phyloP scores from a whole-genome alignment of 192 early-diverging fungal genomes.

The Spizellomyces punctatus region DNA sequence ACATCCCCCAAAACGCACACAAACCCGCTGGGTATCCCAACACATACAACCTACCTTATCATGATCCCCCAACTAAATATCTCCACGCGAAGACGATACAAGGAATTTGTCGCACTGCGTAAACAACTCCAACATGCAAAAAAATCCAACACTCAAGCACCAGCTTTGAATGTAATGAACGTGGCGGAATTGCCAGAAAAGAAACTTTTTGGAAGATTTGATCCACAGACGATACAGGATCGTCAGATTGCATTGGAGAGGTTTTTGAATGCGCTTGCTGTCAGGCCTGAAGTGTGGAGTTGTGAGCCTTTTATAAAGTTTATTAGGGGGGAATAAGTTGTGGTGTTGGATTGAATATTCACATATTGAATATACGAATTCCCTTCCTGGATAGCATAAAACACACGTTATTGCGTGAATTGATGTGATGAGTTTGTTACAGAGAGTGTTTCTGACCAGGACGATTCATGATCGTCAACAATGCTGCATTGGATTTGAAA shows the following conservation, averaged over 20 bases:
- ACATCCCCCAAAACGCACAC: conserved; percentile 8
- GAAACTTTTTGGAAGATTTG: not conserved
- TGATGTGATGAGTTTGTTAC: too few species aligned
- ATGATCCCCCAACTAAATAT: conserved; percentile 5
- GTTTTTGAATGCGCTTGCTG: conserved; percentile 26
- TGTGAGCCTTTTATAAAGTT: conserved; percentile 12
- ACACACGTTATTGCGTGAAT: too few species aligned
- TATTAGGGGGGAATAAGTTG: not conserved
- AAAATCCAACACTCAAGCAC: not conserved
- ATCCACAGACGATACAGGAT: not conserved
- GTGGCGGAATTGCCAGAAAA: not conserved
- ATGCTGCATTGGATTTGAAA: too few species aligned
- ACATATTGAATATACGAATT: too few species aligned
- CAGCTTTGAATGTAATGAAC: not conserved
- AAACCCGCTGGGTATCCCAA: conserved; percentile 4
- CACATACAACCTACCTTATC: conserved; percentile 4
- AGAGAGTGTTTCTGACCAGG: too few species aligned
- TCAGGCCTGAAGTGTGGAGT: conserved; percentile 13
- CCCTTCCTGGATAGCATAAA: too few species aligned
- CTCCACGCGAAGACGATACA: not conserved
- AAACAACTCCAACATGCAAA: not conserved
- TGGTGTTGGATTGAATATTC: too few species aligned
- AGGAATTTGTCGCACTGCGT: conserved; percentile 11
- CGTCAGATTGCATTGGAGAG: conserved; percentile 1
- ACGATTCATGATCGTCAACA: too few species aligned